A percentile compares a stretch with the other conserved stretches of the same genome.
phyloP scores from a whole-genome alignment of 257 asterid genomes.

The Jacaranda mimosifolia region DNA sequence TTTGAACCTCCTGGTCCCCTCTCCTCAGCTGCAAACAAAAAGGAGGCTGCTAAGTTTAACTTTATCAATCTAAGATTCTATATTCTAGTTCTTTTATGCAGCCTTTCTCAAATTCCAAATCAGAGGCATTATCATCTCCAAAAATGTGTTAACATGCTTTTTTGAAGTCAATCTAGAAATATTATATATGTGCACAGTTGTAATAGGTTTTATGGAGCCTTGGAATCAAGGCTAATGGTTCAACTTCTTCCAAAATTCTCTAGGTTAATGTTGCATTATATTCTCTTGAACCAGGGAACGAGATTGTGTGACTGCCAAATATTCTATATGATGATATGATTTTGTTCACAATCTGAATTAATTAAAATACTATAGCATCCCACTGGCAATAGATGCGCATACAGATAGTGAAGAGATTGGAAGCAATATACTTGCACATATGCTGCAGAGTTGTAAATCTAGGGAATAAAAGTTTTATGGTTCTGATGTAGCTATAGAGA shows the following conservation, averaged over 20 bases:
- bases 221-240: neutral
- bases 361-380: neutral
- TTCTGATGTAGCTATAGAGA: neutral
- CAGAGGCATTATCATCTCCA: neutral
- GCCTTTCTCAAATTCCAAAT: neutral
- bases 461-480: neutral
- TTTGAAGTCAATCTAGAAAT: neutral
- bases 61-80: constrained; percentile 1
- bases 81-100: neutral
- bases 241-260: neutral
- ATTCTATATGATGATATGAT: neutral
- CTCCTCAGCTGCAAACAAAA: neutral
- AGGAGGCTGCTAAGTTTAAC: neutral
- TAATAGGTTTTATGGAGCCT: neutral
- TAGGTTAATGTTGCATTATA: constrained; percentile 12
- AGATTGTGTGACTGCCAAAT: neutral
- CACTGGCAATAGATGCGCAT: neutral
- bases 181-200: neutral
- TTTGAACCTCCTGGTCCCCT: neutral
- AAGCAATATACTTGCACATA: constrained; percentile 6
- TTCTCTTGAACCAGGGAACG: constrained; percentile 9
- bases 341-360: neutral
- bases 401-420: neutral
- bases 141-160: neutral
- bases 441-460: neutral